Conservation (phyloP, 257 asterid species). For the Solanum corneliomulleri region DNA sequence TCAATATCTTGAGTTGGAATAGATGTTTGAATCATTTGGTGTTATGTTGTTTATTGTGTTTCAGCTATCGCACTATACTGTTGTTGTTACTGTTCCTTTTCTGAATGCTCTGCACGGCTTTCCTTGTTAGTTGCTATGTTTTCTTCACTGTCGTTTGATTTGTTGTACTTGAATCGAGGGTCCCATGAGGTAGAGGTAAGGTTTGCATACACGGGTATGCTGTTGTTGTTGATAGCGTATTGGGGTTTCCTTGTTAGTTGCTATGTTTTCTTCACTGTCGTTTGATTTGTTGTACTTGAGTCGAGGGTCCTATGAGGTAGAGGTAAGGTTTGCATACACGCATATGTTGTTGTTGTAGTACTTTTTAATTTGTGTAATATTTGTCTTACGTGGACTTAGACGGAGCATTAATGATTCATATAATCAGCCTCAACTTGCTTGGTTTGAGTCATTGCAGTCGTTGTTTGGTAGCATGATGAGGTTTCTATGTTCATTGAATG, state of each 20-base stretch:
- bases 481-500: neutral
- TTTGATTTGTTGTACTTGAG: neutral
- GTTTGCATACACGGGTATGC: neutral
- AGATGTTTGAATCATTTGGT: neutral
- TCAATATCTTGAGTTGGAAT: neutral
- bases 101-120: neutral
- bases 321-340: neutral
- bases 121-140: neutral
- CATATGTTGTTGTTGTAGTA: no score
- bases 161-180: neutral
- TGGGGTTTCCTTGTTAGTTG: neutral
- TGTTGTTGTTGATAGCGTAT: no score
- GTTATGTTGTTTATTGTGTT: neutral
- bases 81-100: neutral
- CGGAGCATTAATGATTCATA: neutral
- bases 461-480: neutral
- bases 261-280: neutral
- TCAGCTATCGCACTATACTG: neutral
- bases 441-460: neutral
- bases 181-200: neutral
- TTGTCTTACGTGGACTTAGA: neutral
- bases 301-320: no score
- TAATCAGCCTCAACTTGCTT: neutral
- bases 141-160: neutral
- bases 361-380: neutral